Percentiles rank a stretch among this genome's conserved stretches.
These are phyloP conservation scores for Stellera chamaejasme DNA, from an alignment of 345 rosid species.

Conservation along the genomic window DNA sequence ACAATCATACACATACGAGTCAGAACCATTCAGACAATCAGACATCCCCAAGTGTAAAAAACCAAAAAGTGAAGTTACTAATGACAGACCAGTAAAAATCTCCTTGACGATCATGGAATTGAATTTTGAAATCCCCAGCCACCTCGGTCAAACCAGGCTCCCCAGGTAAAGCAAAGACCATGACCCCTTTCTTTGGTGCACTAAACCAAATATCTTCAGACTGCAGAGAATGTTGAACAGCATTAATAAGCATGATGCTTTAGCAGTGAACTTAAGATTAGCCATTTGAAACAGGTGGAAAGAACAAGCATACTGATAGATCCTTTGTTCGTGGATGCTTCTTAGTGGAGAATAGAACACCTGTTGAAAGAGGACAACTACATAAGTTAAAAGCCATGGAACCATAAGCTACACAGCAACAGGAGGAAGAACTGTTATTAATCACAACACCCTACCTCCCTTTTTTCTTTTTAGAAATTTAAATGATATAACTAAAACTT, in stretches of 20 bases:
- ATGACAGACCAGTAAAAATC: slow-evolving; percentile 77
- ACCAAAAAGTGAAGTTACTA: background rate
- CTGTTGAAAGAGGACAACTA: slow-evolving; percentile 21
- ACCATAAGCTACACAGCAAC: no score
- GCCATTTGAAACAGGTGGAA: background rate
- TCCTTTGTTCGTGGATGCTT: slow-evolving; percentile 76
- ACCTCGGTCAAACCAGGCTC: slow-evolving; percentile 80
- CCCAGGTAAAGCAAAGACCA: slow-evolving; percentile 87
- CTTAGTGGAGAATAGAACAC: slow-evolving; percentile 74
- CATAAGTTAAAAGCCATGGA: no score
- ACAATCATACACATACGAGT: slow-evolving; percentile 4
- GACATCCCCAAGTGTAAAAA: slow-evolving; percentile 1
- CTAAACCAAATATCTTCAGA: slow-evolving; percentile 86
- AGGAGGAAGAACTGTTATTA: no score
- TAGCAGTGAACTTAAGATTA: background rate
- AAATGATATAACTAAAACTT: no score
- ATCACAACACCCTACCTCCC: no score
- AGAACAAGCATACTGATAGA: slow-evolving; percentile 41
- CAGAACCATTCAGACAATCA: slow-evolving; percentile 10
- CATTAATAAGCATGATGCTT: no score
- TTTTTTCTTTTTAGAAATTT: no score
- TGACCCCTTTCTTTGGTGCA: slow-evolving; percentile 83
- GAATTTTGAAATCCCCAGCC: slow-evolving; percentile 77
- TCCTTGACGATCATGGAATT: slow-evolving; percentile 89
- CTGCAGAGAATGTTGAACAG: slow-evolving; percentile 23